Evolutionary conservation across 1,139 yeast species (phyloP), one percentile per base, ranked within the genome.

Genomic region (Candida glucosophila): DNA sequence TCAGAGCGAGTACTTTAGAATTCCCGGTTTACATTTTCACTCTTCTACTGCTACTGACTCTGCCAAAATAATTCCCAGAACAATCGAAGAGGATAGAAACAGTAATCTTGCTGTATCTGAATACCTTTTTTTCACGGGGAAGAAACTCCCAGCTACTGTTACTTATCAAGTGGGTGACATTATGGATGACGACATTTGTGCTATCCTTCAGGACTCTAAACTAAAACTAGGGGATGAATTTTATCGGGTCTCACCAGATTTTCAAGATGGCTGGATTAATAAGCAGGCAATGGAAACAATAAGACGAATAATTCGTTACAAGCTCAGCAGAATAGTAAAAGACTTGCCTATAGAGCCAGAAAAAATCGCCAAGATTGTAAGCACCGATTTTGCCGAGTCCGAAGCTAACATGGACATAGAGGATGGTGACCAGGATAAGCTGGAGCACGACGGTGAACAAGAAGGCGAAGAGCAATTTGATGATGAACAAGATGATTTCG

Each of bases 1-100:
- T 46, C 99, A 90, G 53, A 78, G 85, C 17, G 96, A 90, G 48
- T 78, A 81, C 32, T 90, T 86, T 52, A 67, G 90, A 28, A 66
- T 78, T 4, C 50, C 54, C 1, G 62, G 62, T 3, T 40, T 54
- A 17, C 49, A 44, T 22, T 40, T 49, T 27, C 38, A 40, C 19
- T 25, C 32, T 5, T 28, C 27, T 10, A 23, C 23, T 5, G 25
- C 28, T 9, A 22, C 27, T 8, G 30, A 32, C n/a, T 26, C 30
- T 2, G 29, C 29, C 16, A 40, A 31, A 23, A 28, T 43, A 20
- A 36, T 34, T 22, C 54, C 44, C 10, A 39, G 30, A 25, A 42
- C 46, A 17, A 38, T 37, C 13, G 12, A 8, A 8, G 41, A 38
- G 11, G 30, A 46, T 4, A 37, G 34, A 17, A 26, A 34, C 17